Conservation (phyloP, 2,329 filamentous ascomycete genomes). For the Xenoacremonium recifei region DNA sequence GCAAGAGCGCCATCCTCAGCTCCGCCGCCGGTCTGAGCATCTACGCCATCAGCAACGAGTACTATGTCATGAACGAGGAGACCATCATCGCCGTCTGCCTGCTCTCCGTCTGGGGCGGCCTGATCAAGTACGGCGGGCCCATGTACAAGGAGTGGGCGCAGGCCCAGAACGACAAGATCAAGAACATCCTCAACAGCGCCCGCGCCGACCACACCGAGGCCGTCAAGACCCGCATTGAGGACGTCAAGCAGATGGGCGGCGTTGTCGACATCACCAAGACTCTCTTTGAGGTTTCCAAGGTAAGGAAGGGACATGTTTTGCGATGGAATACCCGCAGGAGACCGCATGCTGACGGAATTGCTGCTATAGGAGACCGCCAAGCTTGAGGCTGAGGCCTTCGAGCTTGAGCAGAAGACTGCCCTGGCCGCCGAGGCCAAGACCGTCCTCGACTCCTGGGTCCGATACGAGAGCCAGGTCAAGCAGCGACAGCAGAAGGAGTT, state of each 20-base stretch:
- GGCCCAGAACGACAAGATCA: conserved; percentile 86
- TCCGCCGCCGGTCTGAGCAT: conserved; percentile 86
- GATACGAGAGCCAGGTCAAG: conserved; percentile 98
- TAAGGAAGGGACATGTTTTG: conserved; percentile 39
- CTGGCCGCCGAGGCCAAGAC: conserved; percentile 90
- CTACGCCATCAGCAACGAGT: conserved; percentile 98
- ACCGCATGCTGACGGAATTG: conserved; percentile 24
- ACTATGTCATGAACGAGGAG: conserved; percentile 99
- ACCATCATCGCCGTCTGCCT: conserved; percentile 91
- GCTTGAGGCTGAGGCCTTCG: conserved; percentile 93
- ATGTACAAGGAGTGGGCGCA: conserved; percentile 92
- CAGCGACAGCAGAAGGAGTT: conserved; percentile 97
- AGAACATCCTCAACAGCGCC: conserved; percentile 90
- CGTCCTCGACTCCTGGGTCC: conserved; percentile 97
- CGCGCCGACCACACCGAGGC: conserved; percentile 93
- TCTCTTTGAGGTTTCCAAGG: conserved; percentile 98
- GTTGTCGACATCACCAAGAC: conserved; percentile 97
- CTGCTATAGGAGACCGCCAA: conserved; percentile 91
- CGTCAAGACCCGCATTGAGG: conserved; percentile 91
- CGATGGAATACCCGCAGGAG: conserved; percentile 6
- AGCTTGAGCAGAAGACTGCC: conserved; percentile 95
- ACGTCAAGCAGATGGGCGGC: conserved; percentile 88
- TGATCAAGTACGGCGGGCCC: conserved; percentile 92
- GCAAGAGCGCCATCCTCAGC: conserved; percentile 96
- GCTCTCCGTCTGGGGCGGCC: conserved; percentile 85